Evolutionary conservation across 805 yeast genomes (phyloP), one percentile per base, ranked within the genome.

Genomic region (Barnettozyma salicaria): DNA sequence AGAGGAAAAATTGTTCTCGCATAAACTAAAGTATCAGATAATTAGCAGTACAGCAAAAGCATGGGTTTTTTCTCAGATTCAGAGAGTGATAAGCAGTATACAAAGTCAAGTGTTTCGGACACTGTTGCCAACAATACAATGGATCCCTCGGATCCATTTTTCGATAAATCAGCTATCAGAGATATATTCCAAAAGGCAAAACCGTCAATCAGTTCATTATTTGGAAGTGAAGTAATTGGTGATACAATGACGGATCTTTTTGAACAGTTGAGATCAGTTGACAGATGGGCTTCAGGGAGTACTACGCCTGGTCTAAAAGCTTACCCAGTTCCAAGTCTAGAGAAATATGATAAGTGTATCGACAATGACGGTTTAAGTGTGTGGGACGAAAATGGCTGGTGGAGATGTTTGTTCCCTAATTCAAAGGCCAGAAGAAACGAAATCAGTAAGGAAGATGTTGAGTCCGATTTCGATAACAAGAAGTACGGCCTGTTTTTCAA

Each of bases 351-450:
- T 36, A 67, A 72, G 31, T 90, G 97, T 59, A 48, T 71, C 43
- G 72, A 72, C 16, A 61, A 70, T 24, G 63, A 76, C 7, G 97
- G 98, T 4, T 61, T 71, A 6, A 74, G 86, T 0, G 78, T 77
- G 10, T 90, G 97, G 96, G 94, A 87, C 54, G 61, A 74, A 25
- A 67, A 71, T 17, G 97, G 97, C 0, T 73, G 78, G 58, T 90
- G 97, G 97, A 74, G 89, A 53, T 90, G 97, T 61, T 63, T 90
- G 31, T 81, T 89, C 58, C 95, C 96, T 10, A 68, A 68, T 52
- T 60, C 58, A 32, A 63, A 57, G 43, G 47, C 46, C 50, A 58
- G 53, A 40, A 49, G 59, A 4, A 53, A 53, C 16, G 56, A 56
- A 11, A 52, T 70, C 16, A 51, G 79, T 20, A 74, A 68, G 46